These are phyloP conservation scores for Pleurotus tuoliensis DNA, from an alignment of 768 basidiomycete genomes.

Conservation along the genomic window DNA sequence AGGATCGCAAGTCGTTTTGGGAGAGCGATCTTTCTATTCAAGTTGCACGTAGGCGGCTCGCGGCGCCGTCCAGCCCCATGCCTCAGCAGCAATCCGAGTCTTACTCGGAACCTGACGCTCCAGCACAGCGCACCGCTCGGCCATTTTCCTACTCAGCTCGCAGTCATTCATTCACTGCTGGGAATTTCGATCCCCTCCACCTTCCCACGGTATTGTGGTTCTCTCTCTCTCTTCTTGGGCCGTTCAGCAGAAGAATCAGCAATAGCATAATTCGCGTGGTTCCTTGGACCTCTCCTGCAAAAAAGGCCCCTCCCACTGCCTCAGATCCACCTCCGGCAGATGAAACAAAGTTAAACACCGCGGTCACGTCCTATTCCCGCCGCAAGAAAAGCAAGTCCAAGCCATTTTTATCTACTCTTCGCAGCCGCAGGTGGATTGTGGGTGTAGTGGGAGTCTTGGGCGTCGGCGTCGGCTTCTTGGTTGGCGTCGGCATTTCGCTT, in stretches of 20 bases:
- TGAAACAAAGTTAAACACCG: not conserved
- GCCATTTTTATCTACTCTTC: not conserved
- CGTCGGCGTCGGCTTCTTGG: not conserved
- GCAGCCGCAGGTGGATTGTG: not conserved
- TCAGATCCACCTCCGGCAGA: not conserved
- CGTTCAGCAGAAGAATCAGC: conserved; percentile 27
- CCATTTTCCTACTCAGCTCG: not conserved
- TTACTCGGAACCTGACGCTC: not conserved
- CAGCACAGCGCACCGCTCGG: not conserved
- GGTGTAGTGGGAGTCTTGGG: not conserved
- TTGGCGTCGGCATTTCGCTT: conserved; percentile 1
- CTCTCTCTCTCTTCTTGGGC: conserved; percentile 57
- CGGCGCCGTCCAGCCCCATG: conserved; percentile 16
- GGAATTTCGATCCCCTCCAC: conserved; percentile 60
- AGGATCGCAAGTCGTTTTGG: conserved; percentile 13
- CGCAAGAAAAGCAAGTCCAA: not conserved
- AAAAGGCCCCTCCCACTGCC: not conserved
- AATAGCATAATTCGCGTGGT: not conserved
- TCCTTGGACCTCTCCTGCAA: not conserved
- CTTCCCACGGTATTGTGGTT: conserved; percentile 59
- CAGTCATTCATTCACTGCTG: not conserved
- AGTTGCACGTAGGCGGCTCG: conserved; percentile 9
- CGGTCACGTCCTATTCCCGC: not conserved
- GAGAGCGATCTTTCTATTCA: conserved; percentile 15
- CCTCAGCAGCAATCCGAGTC: not conserved